Percentiles rank a stretch among this genome's conserved stretches.
Conservation (phyloP, 2,329 filamentous ascomycete species). For the Colletotrichum sojae region DNA sequence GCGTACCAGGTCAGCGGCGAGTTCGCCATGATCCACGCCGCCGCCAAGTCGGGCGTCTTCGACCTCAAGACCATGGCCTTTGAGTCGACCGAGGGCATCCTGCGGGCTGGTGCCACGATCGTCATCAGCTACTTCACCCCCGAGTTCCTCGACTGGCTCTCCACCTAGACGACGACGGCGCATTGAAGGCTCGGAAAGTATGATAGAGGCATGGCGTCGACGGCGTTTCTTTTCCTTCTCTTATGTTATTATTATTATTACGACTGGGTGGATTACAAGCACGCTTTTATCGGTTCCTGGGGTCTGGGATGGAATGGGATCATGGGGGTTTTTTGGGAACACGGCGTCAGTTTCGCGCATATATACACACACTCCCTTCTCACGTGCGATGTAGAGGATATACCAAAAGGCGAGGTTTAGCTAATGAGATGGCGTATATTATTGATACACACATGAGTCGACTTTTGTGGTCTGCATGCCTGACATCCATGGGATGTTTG, state of each 20-base stretch:
- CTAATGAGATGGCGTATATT: conserved; percentile 24
- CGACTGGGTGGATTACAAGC: not conserved
- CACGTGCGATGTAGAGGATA: conserved; percentile 30
- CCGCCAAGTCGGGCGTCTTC: conserved; percentile 95
- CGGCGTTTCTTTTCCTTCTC: conserved; percentile 24
- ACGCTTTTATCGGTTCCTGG: not conserved
- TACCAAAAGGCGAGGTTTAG: conserved; percentile 18
- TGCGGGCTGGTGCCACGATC: conserved; percentile 93
- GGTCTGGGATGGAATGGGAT: conserved; percentile 4
- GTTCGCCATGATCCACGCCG: conserved; percentile 98
- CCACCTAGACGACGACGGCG: conserved; percentile 54
- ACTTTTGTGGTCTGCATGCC: not conserved
- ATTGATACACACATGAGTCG: conserved; percentile 23
- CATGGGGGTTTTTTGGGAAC: not conserved
- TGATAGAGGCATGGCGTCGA: conserved; percentile 32
- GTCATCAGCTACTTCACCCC: conserved; percentile 96
- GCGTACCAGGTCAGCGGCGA: conserved; percentile 98
- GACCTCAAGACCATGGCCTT: conserved; percentile 95
- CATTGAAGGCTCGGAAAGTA: conserved; percentile 3
- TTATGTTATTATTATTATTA: not conserved
- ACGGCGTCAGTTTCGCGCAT: conserved; percentile 28
- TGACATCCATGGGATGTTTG: conserved; percentile 11
- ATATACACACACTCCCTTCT: conserved; percentile 16
- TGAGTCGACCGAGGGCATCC: conserved; percentile 92
- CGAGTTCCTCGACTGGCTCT: conserved; percentile 78